Evolutionary conservation across 2,329 filamentous ascomycete genomes (phyloP), one percentile per base, ranked within the genome.

Genomic region (Penicillium sp.): DNA sequence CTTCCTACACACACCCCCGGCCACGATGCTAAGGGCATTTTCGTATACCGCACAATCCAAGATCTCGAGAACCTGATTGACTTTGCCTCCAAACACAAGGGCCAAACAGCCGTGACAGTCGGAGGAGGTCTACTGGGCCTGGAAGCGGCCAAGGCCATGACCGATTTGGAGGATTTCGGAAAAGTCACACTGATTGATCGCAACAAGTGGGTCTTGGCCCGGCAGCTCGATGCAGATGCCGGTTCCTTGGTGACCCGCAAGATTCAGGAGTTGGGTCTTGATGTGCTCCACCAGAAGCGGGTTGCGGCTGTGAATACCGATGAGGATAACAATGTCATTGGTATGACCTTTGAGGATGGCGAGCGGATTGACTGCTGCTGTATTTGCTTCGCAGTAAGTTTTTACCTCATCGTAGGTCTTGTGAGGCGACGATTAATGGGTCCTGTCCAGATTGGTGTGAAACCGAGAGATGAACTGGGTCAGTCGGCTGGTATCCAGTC

Each of bases 71-170:
- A 83, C 46, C 83, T 97, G 4, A 96, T 97, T 59, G 80, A 83
- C 1, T 96, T 90, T 71, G 87, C 91, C 0, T 82, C 85, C 0
- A 80, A 81, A 11, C 85, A 86, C 57, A 89, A 87, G 67, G 91
- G 87, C 4, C 86, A 87, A 2, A 84, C 85, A 2, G 92, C 90
- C 0, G 85, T 87, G 4, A 92, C 95, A 0, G 90, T 97, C 3
- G 93, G 93, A 26, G 93, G 93, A 55, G 93, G 93, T 0, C 77
- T 97, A 26, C 82, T 97, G 0, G 93, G 93, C 0, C 84, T 97
- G 0, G 93, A 97, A 78, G 93, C 93, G 2, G 93, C 92, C 37
- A 95, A 96, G 70, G 93, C 93, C 1, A 93, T 97, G 91, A 89
- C 93, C 80, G 92, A 96, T 71, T 80, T 97, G 8, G 84, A 90